Conservation (phyloP, 306 rosid genomes). For the Prunus campanulata region DNA sequence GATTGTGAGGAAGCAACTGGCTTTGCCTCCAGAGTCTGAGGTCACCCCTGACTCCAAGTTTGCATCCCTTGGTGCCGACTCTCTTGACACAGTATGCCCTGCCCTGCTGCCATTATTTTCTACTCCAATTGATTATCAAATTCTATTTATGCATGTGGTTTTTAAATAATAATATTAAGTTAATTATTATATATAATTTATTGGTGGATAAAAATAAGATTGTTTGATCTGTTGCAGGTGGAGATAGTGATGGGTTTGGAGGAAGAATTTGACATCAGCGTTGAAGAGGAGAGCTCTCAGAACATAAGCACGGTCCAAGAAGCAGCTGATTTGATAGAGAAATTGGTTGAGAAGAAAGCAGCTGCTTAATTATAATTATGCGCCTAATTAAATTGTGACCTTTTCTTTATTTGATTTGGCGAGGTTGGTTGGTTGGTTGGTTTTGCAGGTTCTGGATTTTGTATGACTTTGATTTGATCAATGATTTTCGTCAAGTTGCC, state of each 20-base stretch:
- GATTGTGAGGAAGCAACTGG: slow-evolving; percentile 48
- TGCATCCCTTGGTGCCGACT: slow-evolving; percentile 44
- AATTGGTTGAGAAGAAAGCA: slow-evolving; percentile 32
- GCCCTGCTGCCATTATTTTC: background rate
- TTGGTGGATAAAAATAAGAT: background rate
- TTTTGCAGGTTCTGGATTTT: background rate
- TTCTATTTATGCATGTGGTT: background rate
- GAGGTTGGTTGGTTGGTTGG: slow-evolving; percentile 1
- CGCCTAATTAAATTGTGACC: background rate
- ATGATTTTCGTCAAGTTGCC: background rate
- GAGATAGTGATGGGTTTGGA: slow-evolving; percentile 45
- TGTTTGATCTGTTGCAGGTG: slow-evolving; percentile 21
- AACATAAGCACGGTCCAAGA: slow-evolving; percentile 46
- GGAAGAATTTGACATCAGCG: slow-evolving; percentile 45
- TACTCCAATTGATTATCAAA: background rate
- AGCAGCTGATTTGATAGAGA: slow-evolving; percentile 49
- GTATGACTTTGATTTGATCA: background rate
- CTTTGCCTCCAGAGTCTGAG: slow-evolving; percentile 31
- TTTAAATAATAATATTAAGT: too few relatives aligned
- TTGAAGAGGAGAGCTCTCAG: slow-evolving; percentile 44
- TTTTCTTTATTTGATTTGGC: background rate
- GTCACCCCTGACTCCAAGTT: slow-evolving; percentile 45
- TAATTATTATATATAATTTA: background rate
- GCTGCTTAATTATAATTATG: slow-evolving; percentile 9
- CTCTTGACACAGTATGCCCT: slow-evolving; percentile 35